Base-by-base conservation (phyloP, 768 basidiomycete species). In the Agaricus blazei region DNA sequence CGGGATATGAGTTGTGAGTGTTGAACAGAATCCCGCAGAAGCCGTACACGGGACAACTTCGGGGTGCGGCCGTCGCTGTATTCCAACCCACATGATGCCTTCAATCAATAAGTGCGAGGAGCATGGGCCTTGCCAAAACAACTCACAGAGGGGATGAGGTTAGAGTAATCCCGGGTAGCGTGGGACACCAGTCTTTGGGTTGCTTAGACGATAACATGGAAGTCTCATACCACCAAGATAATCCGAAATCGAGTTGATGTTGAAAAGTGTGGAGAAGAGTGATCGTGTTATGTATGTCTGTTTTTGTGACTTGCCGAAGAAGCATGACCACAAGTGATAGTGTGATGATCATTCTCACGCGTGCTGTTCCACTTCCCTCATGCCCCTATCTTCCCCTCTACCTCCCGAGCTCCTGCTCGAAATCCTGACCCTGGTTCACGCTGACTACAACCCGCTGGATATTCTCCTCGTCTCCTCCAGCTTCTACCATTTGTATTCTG, bases 351-450 rank as follows among this genome's bases (percentile, higher is more conserved):
- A 34, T 26, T 19, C 31, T 45, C 52, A 45, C 42, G 8, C 44
- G 34, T 34, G 34, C 34, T 34, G 11, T 34, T 27, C 19, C 19
- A 19, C 1, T 19, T 19, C 27, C 38, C 7, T 19, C n/a, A 55
- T 57, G 49, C 27, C 48, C 15, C 24, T 44, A 12, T 5, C 48
- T 24, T 14, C n/a, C 43, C 6, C 51, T 36, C 56, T 57, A 19
- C 56, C 56, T 8, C 51, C 36, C 19, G 56, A 57, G 27, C 49
- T 57, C 19, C 49, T 57, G n/a, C n/a, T 46, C 8, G 56, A 57
- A 40, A 57, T 57, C 36, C 45, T 57, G n/a, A 28, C 31, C 7
- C 27, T 51, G 14, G 11, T 46, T 51, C 49, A 6, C 11, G 31
- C 34, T 12, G 19, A 27, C 26, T 31, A 19, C 11, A 38, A 41